These are phyloP conservation scores for Talaromyces sp. DNA, from an alignment of 2,329 filamentous ascomycete genomes.

Conservation along the genomic window DNA sequence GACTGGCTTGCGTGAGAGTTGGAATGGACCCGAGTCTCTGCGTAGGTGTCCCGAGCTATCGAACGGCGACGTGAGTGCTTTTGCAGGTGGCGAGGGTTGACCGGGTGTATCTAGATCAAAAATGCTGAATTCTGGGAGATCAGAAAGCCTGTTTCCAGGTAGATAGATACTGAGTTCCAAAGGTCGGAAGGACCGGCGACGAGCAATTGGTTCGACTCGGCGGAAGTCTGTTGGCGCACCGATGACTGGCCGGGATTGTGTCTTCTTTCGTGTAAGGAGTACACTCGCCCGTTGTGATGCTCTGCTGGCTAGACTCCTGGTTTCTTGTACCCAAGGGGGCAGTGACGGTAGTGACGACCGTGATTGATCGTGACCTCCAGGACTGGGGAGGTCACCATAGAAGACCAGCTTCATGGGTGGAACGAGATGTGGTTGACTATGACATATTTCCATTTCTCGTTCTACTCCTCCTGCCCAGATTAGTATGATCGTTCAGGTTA, in stretches of 20 bases:
- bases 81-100: constrained; percentile 32
- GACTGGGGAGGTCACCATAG: constrained; percentile 40
- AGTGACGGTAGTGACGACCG: constrained; percentile 27
- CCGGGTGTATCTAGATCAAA: constrained; percentile 33
- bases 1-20: constrained; percentile 37
- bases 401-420: constrained; percentile 46
- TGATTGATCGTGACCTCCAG: constrained; percentile 28
- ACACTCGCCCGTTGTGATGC: constrained; percentile 43
- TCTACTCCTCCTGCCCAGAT: constrained; percentile 36
- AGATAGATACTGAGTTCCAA: constrained; percentile 48
- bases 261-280: constrained; percentile 30
- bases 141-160: constrained; percentile 43
- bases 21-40: constrained; percentile 27
- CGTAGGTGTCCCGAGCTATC: constrained; percentile 23
- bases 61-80: constrained; percentile 27
- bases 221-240: constrained; percentile 44
- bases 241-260: constrained; percentile 34
- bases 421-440: constrained; percentile 45
- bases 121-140: constrained; percentile 43
- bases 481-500: not conserved
- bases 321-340: constrained; percentile 40
- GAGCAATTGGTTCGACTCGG: constrained; percentile 29
- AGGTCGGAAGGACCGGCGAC: constrained; percentile 33
- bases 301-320: constrained; percentile 36
- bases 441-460: constrained; percentile 44